Evolutionary conservation across 2,329 filamentous ascomycete species (phyloP).

Genomic region (Apiospora marii): DNA sequence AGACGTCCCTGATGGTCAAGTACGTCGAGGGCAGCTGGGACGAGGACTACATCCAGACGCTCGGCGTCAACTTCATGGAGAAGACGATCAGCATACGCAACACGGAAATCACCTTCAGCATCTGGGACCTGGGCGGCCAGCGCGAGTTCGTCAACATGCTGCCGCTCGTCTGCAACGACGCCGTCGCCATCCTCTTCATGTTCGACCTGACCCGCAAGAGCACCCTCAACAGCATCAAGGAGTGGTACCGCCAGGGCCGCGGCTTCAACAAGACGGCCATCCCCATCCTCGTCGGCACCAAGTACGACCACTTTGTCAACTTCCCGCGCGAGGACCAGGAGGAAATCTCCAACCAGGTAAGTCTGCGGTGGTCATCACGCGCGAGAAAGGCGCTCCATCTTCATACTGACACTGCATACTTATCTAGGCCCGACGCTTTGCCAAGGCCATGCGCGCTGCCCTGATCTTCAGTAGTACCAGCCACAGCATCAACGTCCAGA

Average conservation of each 20-base stretch:
- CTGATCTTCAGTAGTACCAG: conserved; percentile 99
- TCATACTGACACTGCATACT: conserved; percentile 28
- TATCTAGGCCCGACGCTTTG: conserved; percentile 87
- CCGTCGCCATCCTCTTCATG: conserved; percentile 99
- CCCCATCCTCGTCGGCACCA: conserved; percentile 94
- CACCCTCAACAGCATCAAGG: conserved; percentile 98
- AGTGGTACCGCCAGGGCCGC: conserved; percentile 97
- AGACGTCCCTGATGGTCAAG: conserved; percentile 99
- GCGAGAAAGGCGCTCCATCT: not conserved
- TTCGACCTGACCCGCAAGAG: conserved; percentile 98
- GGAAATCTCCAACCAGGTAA: conserved; percentile 94
- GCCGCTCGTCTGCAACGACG: conserved; percentile 98
- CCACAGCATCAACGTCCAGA: conserved; percentile 99
- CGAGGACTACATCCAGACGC: conserved; percentile 98
- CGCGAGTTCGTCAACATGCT: conserved; percentile 99
- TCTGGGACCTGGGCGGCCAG: conserved; percentile 98
- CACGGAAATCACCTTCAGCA: conserved; percentile 99
- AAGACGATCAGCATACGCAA: conserved; percentile 99
- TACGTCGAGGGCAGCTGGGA: conserved; percentile 99
- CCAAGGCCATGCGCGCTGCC: conserved; percentile 97
- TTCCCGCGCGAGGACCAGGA: conserved; percentile 97
- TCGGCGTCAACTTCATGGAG: conserved; percentile 99
- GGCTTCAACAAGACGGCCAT: conserved; percentile 99
- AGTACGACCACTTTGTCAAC: conserved; percentile 99
- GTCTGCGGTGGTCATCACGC: conserved; percentile 1